Evolutionary conservation across 176 grass and related monocot species (phyloP).

Genomic region (Hordeum vulgare): DNA sequence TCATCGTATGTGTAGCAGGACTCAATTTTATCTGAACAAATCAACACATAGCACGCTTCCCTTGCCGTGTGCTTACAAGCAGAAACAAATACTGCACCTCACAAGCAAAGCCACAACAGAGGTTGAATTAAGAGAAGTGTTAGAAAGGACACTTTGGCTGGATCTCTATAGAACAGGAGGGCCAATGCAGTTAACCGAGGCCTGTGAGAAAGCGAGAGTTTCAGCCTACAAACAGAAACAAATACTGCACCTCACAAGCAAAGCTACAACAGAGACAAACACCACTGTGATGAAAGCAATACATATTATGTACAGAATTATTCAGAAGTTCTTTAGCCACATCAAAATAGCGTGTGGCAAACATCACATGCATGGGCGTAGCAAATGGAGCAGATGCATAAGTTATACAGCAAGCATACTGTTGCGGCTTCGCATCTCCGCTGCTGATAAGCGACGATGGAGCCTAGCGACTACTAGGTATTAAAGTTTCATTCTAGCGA

Average conservation of each 20-base stretch:
- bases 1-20: no score
- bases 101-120: no score
- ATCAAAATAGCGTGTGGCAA: conserved; percentile 40
- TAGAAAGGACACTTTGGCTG: no score
- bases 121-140: no score
- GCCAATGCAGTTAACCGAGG: no score
- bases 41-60: no score
- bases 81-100: no score
- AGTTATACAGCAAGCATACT: conserved; percentile 12
- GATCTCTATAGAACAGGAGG: no score
- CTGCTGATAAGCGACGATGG: conserved; percentile 28
- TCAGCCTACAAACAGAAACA: background rate
- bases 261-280: background rate
- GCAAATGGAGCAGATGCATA: conserved; percentile 3
- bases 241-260: no score
- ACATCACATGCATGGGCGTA: background rate
- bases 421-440: conserved; percentile 33
- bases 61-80: no score
- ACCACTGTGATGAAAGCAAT: background rate
- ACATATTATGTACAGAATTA: conserved; percentile 22
- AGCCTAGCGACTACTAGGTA: conserved; percentile 12
- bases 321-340: conserved; percentile 24
- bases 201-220: no score
- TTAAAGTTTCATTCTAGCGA: background rate
- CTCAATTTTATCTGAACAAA: no score